phyloP scores from a whole-genome alignment of 192 early-diverging fungal species.

The Phlyctochytrium bullatum region DNA sequence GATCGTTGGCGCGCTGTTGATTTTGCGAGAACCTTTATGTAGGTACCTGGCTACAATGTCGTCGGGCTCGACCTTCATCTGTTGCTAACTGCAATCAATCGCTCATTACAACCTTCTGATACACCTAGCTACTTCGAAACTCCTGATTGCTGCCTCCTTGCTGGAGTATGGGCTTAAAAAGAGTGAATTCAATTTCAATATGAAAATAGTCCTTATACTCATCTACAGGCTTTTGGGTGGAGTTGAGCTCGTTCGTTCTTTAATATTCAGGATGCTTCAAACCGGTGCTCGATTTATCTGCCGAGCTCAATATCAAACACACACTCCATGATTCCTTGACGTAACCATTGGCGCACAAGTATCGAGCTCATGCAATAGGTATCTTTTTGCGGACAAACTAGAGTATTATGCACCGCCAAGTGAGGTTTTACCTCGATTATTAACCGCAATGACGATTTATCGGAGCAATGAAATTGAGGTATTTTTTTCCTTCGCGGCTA shows the following conservation, averaged over 20 bases:
- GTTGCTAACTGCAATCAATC: no score
- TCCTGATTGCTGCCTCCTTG: conserved; percentile 35
- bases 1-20: conserved; percentile 56
- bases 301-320: conserved; percentile 83
- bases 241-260: background rate
- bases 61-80: no score
- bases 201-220: conserved; percentile 84
- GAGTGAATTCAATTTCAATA: conserved; percentile 79
- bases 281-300: conserved; percentile 46
- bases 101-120: no score
- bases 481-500: background rate
- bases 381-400: conserved; percentile 63
- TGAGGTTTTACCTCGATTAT: conserved; percentile 51
- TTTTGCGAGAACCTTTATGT: no score
- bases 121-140: no score
- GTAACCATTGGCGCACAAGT: conserved; percentile 22
- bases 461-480: conserved; percentile 73
- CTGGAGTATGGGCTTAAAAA: conserved; percentile 72
- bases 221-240: conserved; percentile 72
- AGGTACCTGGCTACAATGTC: no score
- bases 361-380: conserved; percentile 33
- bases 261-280: no score
- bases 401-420: conserved; percentile 49
- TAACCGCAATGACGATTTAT: conserved; percentile 72
- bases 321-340: conserved; percentile 88